Conservation (phyloP, 441 rosid species). For the Erodium chrysanthum region DNA sequence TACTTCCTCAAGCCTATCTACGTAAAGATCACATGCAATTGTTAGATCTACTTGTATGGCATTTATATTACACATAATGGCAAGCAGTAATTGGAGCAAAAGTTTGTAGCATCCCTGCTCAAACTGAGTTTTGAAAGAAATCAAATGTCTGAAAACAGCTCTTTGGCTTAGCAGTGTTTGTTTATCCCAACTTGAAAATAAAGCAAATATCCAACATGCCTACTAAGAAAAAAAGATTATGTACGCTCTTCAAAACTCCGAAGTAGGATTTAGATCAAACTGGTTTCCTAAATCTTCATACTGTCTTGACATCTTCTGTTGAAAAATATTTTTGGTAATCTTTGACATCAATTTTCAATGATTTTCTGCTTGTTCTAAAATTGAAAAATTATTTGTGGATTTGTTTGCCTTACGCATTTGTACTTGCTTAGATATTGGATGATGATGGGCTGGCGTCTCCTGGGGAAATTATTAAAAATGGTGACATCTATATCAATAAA, state of each 20-base stretch:
- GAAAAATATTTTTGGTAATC: neutral
- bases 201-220: neutral
- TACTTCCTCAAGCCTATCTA: neutral
- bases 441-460: constrained; percentile 85
- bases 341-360: neutral
- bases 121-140: neutral
- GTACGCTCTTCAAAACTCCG: neutral
- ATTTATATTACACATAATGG: neutral
- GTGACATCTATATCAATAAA: constrained; percentile 58
- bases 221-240: neutral
- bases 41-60: neutral
- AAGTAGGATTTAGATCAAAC: neutral
- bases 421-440: constrained; percentile 52
- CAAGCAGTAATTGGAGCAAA: neutral
- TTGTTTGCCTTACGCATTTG: constrained; percentile 3
- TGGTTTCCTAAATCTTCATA: neutral
- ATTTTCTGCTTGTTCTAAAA: neutral
- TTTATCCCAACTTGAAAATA: neutral
- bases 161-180: too few relatives aligned
- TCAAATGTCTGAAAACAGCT: neutral
- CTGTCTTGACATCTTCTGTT: neutral
- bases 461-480: constrained; percentile 69
- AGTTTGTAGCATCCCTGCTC: neutral
- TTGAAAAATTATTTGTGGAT: neutral
- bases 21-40: neutral